These are phyloP conservation scores for Rhododendron williamsianum DNA, from an alignment of 148 eudicot species.

Conservation along the genomic window DNA sequence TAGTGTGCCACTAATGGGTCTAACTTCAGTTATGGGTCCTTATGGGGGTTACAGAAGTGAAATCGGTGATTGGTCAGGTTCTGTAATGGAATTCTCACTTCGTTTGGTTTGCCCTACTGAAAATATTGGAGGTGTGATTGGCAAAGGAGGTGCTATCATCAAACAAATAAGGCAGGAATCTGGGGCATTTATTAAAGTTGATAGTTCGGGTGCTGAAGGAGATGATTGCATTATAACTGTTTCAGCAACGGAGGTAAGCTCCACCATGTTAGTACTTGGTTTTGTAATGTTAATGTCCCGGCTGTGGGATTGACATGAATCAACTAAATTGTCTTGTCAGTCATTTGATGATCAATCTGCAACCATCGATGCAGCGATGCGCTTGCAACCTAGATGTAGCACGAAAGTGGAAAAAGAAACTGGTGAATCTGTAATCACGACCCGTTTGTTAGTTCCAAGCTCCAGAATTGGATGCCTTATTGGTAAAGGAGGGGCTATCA, in stretches of 20 bases:
- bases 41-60: conserved; percentile 61
- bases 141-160: conserved; percentile 87
- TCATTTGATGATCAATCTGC: conserved; percentile 70
- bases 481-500: conserved; percentile 90
- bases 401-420: conserved; percentile 72
- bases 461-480: conserved; percentile 79
- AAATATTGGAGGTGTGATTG: conserved; percentile 87
- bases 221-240: conserved; percentile 76
- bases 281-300: not conserved
- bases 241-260: conserved; percentile 78
- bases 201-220: conserved; percentile 69
- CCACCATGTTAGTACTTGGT: not conserved
- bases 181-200: conserved; percentile 79
- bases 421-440: conserved; percentile 53
- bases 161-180: conserved; percentile 92
- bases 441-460: conserved; percentile 73
- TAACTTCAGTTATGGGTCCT: conserved; percentile 53
- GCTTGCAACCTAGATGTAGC: conserved; percentile 84
- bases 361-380: conserved; percentile 87
- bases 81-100: conserved; percentile 62
- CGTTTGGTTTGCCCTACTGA: conserved; percentile 88
- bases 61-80: conserved; percentile 41
- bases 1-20: conserved; percentile 50
- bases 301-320: not conserved
- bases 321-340: conserved; percentile 26